A percentile compares a stretch with the other conserved stretches of the same genome.
These are phyloP conservation scores for Orbilia brochopaga DNA, from an alignment of 2,329 filamentous ascomycete species.

Conservation along the genomic window DNA sequence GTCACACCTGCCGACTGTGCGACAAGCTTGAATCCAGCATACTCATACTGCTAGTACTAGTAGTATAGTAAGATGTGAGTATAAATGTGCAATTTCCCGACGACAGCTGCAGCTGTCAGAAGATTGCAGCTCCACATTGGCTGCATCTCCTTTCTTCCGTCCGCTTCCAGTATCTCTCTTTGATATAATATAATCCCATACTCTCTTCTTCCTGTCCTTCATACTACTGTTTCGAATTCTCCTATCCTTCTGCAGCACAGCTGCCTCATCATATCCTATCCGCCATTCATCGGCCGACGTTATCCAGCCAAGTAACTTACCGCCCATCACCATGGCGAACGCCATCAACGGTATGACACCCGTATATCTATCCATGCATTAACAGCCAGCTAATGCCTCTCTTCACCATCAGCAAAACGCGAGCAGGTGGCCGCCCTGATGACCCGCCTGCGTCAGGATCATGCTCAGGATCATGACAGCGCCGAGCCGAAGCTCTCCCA, in stretches of 20 bases:
- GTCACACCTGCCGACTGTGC: background rate
- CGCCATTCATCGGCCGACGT: background rate
- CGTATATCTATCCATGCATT: background rate
- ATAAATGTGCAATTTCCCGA: background rate
- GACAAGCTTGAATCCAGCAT: background rate
- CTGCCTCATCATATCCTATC: background rate
- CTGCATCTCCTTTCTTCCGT: background rate
- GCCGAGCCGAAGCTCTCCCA: constrained; percentile 22
- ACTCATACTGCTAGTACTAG: background rate
- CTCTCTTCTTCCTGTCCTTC: background rate
- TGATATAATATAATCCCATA: too few relatives aligned
- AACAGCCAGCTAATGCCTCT: background rate
- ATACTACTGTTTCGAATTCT: too few relatives aligned
- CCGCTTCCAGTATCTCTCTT: too few relatives aligned
- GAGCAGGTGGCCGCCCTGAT: constrained; percentile 28
- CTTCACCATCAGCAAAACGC: constrained; percentile 18
- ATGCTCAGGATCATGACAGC: constrained; percentile 11
- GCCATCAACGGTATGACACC: constrained; percentile 23
- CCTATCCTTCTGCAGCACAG: too few relatives aligned
- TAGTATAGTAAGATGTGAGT: background rate
- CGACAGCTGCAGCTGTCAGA: background rate
- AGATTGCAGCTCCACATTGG: background rate
- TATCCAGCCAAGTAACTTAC: background rate
- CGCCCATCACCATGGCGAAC: constrained; percentile 30
- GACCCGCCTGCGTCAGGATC: constrained; percentile 29